A percentile compares a stretch with the other conserved stretches of the same genome.
phyloP scores from a whole-genome alignment of 2,329 filamentous ascomycete species.

The Fusarium palustre region DNA sequence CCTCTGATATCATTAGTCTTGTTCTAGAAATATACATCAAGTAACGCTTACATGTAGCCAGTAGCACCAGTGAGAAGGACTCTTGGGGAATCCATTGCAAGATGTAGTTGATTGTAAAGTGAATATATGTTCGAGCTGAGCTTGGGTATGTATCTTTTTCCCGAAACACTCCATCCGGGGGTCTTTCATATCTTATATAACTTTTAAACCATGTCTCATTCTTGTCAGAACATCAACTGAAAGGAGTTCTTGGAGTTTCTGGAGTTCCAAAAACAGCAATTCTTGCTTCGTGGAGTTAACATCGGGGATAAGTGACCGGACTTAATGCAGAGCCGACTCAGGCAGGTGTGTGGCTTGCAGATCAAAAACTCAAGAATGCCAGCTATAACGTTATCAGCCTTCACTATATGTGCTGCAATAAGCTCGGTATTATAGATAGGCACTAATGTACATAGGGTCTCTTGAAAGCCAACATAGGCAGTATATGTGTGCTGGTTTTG shows the following conservation, averaged over 20 bases:
- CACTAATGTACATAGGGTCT: too few species aligned
- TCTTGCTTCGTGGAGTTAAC: background rate
- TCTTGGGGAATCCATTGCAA: background rate
- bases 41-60: background rate
- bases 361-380: background rate
- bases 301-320: constrained; percentile 11
- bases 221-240: too few species aligned
- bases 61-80: constrained; percentile 17
- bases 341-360: background rate
- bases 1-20: constrained; percentile 1
- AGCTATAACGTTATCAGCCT: background rate
- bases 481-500: background rate
- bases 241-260: background rate
- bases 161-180: too few species aligned
- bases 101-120: background rate
- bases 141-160: background rate
- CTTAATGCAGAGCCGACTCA: background rate
- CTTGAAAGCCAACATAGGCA: too few species aligned
- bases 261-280: background rate
- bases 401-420: background rate
- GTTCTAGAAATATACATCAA: rapidly evolving
- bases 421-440: background rate
- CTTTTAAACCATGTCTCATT: rapidly evolving
- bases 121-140: background rate
- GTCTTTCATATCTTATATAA: background rate